Percentiles rank a stretch among this genome's conserved stretches.
Evolutionary conservation across 78 protist genomes (phyloP).

Genomic region (Andalucia godoyi): DNA sequence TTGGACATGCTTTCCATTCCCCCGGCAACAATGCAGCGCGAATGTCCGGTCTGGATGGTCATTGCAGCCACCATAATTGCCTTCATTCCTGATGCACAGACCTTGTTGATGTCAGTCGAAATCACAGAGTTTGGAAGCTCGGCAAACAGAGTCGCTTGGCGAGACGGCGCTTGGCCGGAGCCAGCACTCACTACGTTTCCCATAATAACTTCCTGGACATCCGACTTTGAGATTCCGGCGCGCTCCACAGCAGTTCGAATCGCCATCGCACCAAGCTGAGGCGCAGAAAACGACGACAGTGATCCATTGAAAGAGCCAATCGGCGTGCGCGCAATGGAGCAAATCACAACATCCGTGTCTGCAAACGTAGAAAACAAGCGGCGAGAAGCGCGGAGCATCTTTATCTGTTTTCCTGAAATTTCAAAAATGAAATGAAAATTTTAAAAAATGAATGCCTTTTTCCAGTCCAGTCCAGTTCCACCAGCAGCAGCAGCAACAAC

Average conservation of each 20-base stretch:
- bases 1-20: slow-evolving; percentile 97
- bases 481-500: too few relatives aligned
- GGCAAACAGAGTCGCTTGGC: slow-evolving; percentile 16
- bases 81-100: slow-evolving; percentile 96
- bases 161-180: slow-evolving; percentile 14
- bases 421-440: too few relatives aligned
- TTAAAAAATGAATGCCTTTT: too few relatives aligned
- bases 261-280: slow-evolving; percentile 11
- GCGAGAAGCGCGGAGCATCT: too few relatives aligned
- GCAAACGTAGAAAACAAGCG: too few relatives aligned
- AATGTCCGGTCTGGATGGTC: slow-evolving; percentile 1
- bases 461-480: too few relatives aligned
- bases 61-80: slow-evolving; percentile 62
- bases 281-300: slow-evolving; percentile 5
- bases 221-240: slow-evolving; percentile 1
- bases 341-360: too few relatives aligned
- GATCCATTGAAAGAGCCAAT: slow-evolving; percentile 15
- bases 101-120: slow-evolving; percentile 68
- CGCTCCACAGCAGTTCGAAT: slow-evolving; percentile 10
- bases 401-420: too few relatives aligned
- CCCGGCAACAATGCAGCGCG: slow-evolving; percentile 64
- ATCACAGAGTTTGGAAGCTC: slow-evolving; percentile 1
- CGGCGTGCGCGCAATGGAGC: too few relatives aligned
- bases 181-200: slow-evolving; percentile 21
- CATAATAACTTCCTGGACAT: slow-evolving; percentile 6